Evolutionary conservation across 768 basidiomycete species (phyloP).

Genomic region (Amanita subjunquillea): DNA sequence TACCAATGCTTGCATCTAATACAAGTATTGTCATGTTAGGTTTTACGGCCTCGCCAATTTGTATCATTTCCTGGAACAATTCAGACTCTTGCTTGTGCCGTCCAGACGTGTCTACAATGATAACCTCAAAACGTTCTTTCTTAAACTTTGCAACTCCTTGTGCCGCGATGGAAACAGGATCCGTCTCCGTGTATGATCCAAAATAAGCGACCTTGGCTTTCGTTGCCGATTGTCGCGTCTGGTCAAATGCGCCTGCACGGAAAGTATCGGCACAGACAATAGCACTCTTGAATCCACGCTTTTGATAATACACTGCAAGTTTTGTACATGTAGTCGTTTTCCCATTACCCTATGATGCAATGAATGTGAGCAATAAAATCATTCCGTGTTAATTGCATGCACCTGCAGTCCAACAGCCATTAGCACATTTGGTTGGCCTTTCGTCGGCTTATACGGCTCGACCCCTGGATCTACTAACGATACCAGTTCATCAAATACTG

Average conservation of each 20-base stretch:
- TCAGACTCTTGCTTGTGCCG: slow-evolving; percentile 96
- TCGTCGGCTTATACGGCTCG: slow-evolving; percentile 93
- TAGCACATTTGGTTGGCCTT: slow-evolving; percentile 86
- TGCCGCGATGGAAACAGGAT: slow-evolving; percentile 90
- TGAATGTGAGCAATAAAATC: neutral
- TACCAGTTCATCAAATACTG: slow-evolving; percentile 95
- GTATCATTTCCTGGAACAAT: slow-evolving; percentile 95
- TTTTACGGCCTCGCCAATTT: slow-evolving; percentile 87
- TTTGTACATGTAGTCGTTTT: slow-evolving; percentile 99
- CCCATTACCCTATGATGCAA: slow-evolving; percentile 71
- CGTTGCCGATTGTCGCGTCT: slow-evolving; percentile 96
- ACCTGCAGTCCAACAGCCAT: slow-evolving; percentile 98
- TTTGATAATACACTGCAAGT: slow-evolving; percentile 94
- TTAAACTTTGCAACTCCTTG: slow-evolving; percentile 96
- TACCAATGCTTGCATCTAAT: slow-evolving; percentile 94
- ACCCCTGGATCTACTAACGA: slow-evolving; percentile 91
- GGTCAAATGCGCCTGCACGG: slow-evolving; percentile 98
- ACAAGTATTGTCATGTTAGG: slow-evolving; percentile 96
- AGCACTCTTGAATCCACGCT: slow-evolving; percentile 91
- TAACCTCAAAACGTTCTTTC: slow-evolving; percentile 96
- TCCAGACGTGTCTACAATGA: slow-evolving; percentile 97
- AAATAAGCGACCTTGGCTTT: slow-evolving; percentile 99
- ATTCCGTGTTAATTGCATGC: slow-evolving; percentile 11
- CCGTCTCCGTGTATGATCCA: slow-evolving; percentile 97
- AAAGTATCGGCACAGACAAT: slow-evolving; percentile 99